Conservation (phyloP, 345 rosid species). For the Citrus sinensis region DNA sequence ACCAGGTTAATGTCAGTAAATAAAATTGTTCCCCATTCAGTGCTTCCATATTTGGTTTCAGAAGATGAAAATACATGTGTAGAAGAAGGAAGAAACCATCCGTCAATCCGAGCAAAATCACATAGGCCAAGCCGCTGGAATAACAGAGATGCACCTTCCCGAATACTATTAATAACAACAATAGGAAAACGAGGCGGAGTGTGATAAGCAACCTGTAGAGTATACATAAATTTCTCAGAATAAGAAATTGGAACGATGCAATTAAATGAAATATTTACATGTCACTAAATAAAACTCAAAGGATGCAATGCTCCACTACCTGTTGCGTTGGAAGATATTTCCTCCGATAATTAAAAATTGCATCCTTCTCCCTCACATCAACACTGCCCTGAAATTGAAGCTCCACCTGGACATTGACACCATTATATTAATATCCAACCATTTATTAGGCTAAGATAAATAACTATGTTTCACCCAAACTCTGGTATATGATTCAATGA, state of each 20-base stretch:
- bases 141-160: slow-evolving; percentile 78
- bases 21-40: slow-evolving; percentile 44
- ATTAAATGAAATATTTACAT: neutral
- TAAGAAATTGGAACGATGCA: slow-evolving; percentile 12
- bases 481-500: neutral
- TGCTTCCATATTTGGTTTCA: slow-evolving; percentile 40
- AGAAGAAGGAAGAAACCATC: slow-evolving; percentile 80
- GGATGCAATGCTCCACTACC: slow-evolving; percentile 38
- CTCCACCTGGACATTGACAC: slow-evolving; percentile 62
- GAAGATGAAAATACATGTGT: slow-evolving; percentile 35
- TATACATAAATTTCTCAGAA: slow-evolving; percentile 7
- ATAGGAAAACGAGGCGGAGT: slow-evolving; percentile 94
- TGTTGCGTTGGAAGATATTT: slow-evolving; percentile 96
- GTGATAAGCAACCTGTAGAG: slow-evolving; percentile 81
- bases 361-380: slow-evolving; percentile 62
- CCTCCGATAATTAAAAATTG: slow-evolving; percentile 85
- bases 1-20: slow-evolving; percentile 95
- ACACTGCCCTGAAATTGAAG: slow-evolving; percentile 66
- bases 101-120: slow-evolving; percentile 95
- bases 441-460: slow-evolving; percentile 6
- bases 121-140: slow-evolving; percentile 70
- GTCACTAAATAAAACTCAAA: neutral
- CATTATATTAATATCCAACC: slow-evolving; percentile 13
- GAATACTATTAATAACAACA: slow-evolving; percentile 62
- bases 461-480: slow-evolving; percentile 3